phyloP scores from a whole-genome alignment of 805 yeast genomes.

The Kodamaea kaohsiungensis region DNA sequence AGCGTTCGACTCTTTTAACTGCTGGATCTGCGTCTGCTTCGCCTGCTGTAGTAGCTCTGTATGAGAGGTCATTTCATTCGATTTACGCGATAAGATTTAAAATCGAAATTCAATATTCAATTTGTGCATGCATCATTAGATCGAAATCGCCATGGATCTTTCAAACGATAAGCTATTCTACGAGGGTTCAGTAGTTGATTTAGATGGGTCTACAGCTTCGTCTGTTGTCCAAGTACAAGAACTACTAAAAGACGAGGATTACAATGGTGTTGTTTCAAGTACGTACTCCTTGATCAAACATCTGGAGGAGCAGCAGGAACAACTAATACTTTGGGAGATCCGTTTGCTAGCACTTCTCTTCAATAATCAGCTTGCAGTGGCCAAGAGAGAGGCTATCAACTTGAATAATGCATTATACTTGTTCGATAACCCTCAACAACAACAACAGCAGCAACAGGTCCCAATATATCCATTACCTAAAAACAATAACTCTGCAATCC shows the following conservation, averaged over 20 bases:
- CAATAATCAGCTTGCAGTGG: constrained; percentile 28
- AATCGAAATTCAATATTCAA: constrained; percentile 2
- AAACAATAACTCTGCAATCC: constrained; percentile 31
- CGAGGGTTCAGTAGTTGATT: background rate
- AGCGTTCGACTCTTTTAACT: constrained; percentile 26
- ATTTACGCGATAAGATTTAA: background rate
- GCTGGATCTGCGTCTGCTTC: constrained; percentile 32
- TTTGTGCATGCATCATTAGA: constrained; percentile 8
- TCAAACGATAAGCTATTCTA: constrained; percentile 2
- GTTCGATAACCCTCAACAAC: constrained; percentile 20
- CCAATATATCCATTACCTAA: constrained; percentile 38
- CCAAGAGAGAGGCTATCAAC: constrained; percentile 39
- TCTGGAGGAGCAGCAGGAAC: constrained; percentile 8
- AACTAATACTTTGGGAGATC: constrained; percentile 36
- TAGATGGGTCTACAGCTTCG: background rate
- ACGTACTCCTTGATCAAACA: constrained; percentile 17
- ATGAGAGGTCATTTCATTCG: constrained; percentile 19
- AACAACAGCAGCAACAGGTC: constrained; percentile 15
- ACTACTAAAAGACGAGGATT: background rate
- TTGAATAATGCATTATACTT: constrained; percentile 37
- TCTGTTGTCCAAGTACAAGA: background rate
- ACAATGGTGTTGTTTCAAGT: constrained; percentile 9
- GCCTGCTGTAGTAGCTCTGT: constrained; percentile 31
- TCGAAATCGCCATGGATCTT: background rate
- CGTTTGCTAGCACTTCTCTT: constrained; percentile 34